Evolutionary conservation across 2,329 filamentous ascomycete species (phyloP), one percentile per base, ranked within the genome.

Genomic region (Trichoderma citrinoviride): DNA sequence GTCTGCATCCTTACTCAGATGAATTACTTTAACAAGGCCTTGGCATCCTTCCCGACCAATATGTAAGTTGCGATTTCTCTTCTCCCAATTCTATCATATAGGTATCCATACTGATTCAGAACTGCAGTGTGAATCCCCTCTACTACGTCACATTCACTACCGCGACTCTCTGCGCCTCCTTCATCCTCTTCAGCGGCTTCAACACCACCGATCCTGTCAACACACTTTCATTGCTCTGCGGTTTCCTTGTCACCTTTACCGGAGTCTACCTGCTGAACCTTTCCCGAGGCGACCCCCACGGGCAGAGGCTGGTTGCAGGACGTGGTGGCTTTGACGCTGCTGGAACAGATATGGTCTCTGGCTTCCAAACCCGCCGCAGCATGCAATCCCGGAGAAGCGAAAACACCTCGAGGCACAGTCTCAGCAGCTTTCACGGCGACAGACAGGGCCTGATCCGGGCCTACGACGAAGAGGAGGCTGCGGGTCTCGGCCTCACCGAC

Each of bases 11-110:
- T 99, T 70, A 97, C 93, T 8, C 95, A 99, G 82, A 98, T 99
- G 95, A 99, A 99, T 79, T 99, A 99, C 79, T 97, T 99, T 80
- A 99, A 99, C 83, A 99, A 99, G 79, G 95, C 95, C 7, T 81
- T 99, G 66, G 96, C 92, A 77, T 93, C 96, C 73, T 99, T 98
- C 79, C 94, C 92, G 33, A 97, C 95, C 37, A 97, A 96, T 72
- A 96, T 99, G 93, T 97, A 85, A 76, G 91, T 82, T 25, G 50
- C 12, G 19, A 33, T 40, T 5, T 61, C 10, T 15, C 23, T 5
- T 7, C 40, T 29, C 17, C 21, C 21, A 50, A 12, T 7, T 61
- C 5, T 58, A 3, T 5, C n/a, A 5, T 14, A 2, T 2, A 8
- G 15, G 21, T 21, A 10, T 57, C 5, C 14, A 19, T 50, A 33